A percentile compares a stretch with the other conserved stretches of the same genome.
phyloP scores from a whole-genome alignment of 78 protist species.

The Pigoraptor vietnamica region DNA sequence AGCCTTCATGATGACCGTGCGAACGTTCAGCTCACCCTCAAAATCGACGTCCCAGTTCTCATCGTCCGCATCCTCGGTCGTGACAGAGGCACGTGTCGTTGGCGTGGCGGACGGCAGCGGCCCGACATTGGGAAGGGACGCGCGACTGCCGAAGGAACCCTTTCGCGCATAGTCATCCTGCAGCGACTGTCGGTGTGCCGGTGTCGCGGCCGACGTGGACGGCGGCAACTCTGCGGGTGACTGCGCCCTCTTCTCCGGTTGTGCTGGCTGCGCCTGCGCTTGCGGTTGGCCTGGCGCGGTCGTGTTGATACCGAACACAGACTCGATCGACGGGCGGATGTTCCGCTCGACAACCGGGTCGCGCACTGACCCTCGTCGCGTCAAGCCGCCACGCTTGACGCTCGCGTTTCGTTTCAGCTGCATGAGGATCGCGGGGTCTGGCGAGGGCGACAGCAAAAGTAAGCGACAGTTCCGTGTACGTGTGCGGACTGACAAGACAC shows the following conservation, averaged over 20 bases:
- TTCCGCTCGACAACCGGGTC: neutral
- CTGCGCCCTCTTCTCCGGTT: neutral
- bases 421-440: neutral
- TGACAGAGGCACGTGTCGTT: too few species aligned
- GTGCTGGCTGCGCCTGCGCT: neutral
- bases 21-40: neutral
- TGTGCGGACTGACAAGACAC: too few species aligned
- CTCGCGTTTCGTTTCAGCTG: neutral
- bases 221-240: too few species aligned
- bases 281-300: neutral
- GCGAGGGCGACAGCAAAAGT: neutral
- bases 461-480: too few species aligned
- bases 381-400: neutral
- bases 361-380: neutral
- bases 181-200: too few species aligned
- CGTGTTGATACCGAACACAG: neutral
- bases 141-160: too few species aligned
- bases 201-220: too few species aligned
- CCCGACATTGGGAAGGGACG: too few species aligned
- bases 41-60: slow-evolving; percentile 14
- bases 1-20: neutral
- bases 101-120: too few species aligned
- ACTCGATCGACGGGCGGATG: neutral
- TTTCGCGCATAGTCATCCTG: too few species aligned
- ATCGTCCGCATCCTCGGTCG: too few species aligned